Evolutionary conservation across 352 stramenopile genomes (phyloP), one percentile per base, ranked within the genome.

Genomic region (Plasmopara viticola): DNA sequence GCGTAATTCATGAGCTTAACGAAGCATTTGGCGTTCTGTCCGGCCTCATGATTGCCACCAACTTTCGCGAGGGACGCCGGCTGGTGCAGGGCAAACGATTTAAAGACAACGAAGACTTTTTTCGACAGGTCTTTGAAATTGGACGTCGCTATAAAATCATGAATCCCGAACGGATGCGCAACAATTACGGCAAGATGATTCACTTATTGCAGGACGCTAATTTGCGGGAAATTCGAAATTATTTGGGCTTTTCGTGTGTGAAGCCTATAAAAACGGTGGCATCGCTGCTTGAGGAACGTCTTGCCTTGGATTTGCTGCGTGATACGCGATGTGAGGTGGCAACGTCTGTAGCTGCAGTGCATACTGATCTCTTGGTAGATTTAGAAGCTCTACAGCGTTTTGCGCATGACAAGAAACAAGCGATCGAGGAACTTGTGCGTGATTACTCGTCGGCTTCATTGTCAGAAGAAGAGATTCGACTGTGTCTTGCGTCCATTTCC

Each of bases 151-250:
- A 97, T 71, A 98, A 98, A 60, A 88, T 97, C 41, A 90, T 96
- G 70, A 97, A 98, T 57, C 92, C 92, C 20, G 77, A 85, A 44
- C 70, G 73, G 4, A 96, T 98, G 84, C 74, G 91, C 43, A 79
- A 82, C 55, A 95, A 90, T 48, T 97, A 97, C 65, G 91, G 91
- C 46, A 98, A 98, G 70, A 85, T 98, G 67, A 95, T 97, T 58
- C 97, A 97, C 67, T 62, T 98, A 52, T 58, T 98, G 18, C 90
- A 97, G 66, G 91, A 98, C 62, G 73, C 89, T 9, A 86, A 90
- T 51, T 60, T 86, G 44, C 68, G 77, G 9, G 78, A 88, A 30
- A 83, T 95, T 41, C 50, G 68, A 28, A 80, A 73, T 33, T 74
- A 78, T 50, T 51, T 96, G 0, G 84, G 81, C 29, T 95, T 96